Percentiles rank a stretch among this genome's conserved stretches.
phyloP scores from a whole-genome alignment of 2,329 filamentous ascomycete species.

The Colletotrichum musae region DNA sequence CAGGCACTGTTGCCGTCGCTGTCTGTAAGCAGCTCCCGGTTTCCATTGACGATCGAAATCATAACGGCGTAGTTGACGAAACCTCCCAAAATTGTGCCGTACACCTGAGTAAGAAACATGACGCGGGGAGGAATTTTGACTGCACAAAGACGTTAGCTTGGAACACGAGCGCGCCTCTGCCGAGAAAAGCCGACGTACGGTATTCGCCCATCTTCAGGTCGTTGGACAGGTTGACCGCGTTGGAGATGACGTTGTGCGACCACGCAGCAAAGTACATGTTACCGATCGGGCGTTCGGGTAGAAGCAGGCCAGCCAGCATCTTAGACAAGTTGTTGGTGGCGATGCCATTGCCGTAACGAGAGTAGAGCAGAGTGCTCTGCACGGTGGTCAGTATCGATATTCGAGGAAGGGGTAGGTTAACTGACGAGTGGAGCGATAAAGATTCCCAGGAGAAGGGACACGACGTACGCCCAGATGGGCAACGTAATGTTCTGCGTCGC shows the following conservation, averaged over 20 bases:
- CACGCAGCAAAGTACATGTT: slow-evolving; percentile 73
- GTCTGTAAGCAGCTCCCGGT: slow-evolving; percentile 62
- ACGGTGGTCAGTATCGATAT: slow-evolving; percentile 25
- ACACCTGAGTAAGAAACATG: slow-evolving; percentile 71
- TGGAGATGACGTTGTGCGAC: slow-evolving; percentile 70
- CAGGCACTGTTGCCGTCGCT: slow-evolving; percentile 64
- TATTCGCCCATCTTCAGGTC: slow-evolving; percentile 74
- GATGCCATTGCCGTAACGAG: slow-evolving; percentile 69
- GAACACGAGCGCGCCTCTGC: too few relatives aligned
- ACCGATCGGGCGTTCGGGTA: slow-evolving; percentile 65
- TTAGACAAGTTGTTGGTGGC: slow-evolving; percentile 72
- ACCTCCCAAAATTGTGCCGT: slow-evolving; percentile 67
- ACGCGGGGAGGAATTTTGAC: slow-evolving; percentile 68
- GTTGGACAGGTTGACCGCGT: slow-evolving; percentile 64
- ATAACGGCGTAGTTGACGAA: slow-evolving; percentile 70
- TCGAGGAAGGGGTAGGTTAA: not conserved
- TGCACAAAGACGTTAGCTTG: slow-evolving; percentile 46
- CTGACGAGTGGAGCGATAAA: slow-evolving; percentile 66
- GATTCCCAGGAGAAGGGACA: slow-evolving; percentile 59
- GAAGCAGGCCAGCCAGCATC: slow-evolving; percentile 66
- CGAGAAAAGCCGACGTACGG: slow-evolving; percentile 54
- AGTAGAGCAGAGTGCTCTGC: slow-evolving; percentile 66
- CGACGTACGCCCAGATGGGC: slow-evolving; percentile 62
- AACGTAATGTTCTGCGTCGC: slow-evolving; percentile 62
- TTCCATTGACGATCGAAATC: slow-evolving; percentile 65